Conservation (phyloP, 2,329 filamentous ascomycete species). For the Fusarium sp. region DNA sequence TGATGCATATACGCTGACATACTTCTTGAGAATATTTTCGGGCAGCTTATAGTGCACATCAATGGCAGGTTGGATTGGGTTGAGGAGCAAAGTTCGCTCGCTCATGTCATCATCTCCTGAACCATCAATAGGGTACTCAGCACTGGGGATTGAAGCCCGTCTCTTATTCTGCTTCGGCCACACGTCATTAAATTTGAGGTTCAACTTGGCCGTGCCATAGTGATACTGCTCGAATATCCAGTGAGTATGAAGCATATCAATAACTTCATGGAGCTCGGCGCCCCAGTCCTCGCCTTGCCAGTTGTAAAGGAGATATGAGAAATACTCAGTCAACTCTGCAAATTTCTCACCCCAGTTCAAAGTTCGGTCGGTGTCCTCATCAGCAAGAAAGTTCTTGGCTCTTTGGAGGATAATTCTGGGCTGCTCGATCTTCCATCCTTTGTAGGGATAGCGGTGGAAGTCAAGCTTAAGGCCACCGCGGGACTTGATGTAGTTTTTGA, state of each 20-base stretch:
- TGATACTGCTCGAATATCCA: conserved; percentile 53
- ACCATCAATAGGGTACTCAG: neutral
- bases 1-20: conserved; percentile 22
- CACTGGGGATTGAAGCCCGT: conserved; percentile 45
- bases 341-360: conserved; percentile 56
- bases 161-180: conserved; percentile 44
- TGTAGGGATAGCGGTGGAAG: conserved; percentile 45
- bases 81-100: conserved; percentile 33
- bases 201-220: conserved; percentile 48
- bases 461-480: neutral
- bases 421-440: conserved; percentile 52
- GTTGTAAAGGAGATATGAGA: conserved; percentile 51
- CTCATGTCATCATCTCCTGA: conserved; percentile 13
- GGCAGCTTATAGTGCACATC: conserved; percentile 47
- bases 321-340: conserved; percentile 55
- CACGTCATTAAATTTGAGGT: conserved; percentile 42
- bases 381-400: conserved; percentile 61
- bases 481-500: neutral
- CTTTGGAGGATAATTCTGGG: conserved; percentile 51
- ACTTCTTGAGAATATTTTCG: conserved; percentile 19
- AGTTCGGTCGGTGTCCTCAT: conserved; percentile 61
- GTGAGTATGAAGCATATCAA: conserved; percentile 53
- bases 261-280: conserved; percentile 47
- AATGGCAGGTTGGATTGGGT: conserved; percentile 23
- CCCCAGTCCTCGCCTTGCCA: conserved; percentile 49